A percentile compares a stretch with the other conserved stretches of the same genome.
Conservation (phyloP, 371 early-diverging fungal species). For the Fennellomyces sp. region DNA sequence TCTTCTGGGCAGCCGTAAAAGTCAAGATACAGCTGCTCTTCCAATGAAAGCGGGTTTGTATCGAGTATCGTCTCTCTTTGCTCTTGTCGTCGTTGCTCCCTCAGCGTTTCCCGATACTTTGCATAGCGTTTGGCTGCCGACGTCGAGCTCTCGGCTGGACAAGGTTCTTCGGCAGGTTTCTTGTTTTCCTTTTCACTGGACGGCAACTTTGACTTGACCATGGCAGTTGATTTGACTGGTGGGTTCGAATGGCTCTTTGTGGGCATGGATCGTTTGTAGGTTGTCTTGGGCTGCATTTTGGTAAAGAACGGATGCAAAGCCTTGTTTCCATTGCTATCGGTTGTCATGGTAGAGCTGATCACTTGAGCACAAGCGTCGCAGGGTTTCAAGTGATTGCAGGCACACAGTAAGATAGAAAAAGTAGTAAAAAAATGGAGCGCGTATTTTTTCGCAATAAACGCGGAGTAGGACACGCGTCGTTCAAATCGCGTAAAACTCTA, state of each 20-base stretch:
- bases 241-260: no score
- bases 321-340: background rate
- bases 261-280: no score
- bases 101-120: background rate
- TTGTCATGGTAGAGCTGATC: no score
- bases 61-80: background rate
- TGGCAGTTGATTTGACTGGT: background rate
- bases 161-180: background rate
- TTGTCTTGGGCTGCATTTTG: background rate
- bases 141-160: conserved; percentile 6
- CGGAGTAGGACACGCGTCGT: no score
- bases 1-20: background rate
- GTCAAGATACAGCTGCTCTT: background rate
- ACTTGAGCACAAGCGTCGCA: no score
- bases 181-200: background rate
- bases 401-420: no score
- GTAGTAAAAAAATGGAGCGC: no score
- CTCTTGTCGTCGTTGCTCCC: background rate
- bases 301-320: background rate
- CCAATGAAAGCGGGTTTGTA: background rate
- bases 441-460: no score
- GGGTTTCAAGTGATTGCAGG: no score
- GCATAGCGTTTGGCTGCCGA: conserved; percentile 8
- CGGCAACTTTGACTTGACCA: background rate
- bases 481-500: no score